A percentile compares a stretch with the other conserved stretches of the same genome.
Conservation (phyloP, 192 early-diverging fungal genomes). For the Podila clonocystis region DNA sequence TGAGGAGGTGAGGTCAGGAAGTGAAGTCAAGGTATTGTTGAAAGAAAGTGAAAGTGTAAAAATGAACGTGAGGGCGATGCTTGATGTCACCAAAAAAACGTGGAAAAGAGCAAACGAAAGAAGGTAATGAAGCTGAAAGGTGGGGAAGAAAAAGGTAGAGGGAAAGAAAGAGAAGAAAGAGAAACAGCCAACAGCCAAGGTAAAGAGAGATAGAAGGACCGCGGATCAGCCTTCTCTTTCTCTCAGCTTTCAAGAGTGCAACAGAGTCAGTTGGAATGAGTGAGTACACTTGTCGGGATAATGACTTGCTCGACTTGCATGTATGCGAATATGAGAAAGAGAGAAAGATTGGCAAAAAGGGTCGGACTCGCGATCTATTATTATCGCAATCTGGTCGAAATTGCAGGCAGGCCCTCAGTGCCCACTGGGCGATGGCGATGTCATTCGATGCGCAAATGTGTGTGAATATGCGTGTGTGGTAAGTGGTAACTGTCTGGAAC, state of each 20-base stretch:
- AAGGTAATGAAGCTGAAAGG: not conserved
- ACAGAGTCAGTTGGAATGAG: too few relatives aligned
- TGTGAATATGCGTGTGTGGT: too few relatives aligned
- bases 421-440: not conserved
- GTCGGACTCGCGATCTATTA: constrained; percentile 5
- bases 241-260: too few relatives aligned
- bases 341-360: constrained; percentile 5
- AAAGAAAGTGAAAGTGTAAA: too few relatives aligned
- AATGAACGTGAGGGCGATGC: not conserved
- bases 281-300: too few relatives aligned
- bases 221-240: not conserved
- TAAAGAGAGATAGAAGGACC: not conserved
- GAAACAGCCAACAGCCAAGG: not conserved
- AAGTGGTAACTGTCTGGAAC: too few relatives aligned
- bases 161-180: not conserved
- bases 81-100: not conserved
- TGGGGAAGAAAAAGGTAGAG: not conserved
- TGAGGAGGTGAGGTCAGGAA: not conserved
- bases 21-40: too few relatives aligned
- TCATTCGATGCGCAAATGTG: too few relatives aligned
- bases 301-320: too few relatives aligned
- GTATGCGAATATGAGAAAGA: not conserved
- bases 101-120: constrained; percentile 1
- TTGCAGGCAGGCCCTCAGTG: not conserved
- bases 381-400: not conserved